A percentile compares a stretch with the other conserved stretches of the same genome.
Evolutionary conservation across 2,329 filamentous ascomycete species (phyloP).

Genomic region (Leptodontidium sp.): DNA sequence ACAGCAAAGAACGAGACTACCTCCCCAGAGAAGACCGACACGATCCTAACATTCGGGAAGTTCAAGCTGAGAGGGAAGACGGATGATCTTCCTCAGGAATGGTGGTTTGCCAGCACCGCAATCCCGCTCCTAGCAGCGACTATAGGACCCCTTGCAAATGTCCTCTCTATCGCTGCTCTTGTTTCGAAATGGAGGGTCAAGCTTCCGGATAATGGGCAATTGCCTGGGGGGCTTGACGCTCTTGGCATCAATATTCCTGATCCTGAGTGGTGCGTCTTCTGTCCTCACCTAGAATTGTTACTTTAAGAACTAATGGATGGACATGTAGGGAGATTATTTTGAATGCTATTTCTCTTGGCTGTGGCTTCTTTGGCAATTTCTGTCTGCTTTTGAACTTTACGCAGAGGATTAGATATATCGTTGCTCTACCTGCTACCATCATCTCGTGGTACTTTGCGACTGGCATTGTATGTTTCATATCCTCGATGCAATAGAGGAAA

Average conservation of each 20-base stretch:
- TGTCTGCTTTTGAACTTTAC: conserved; percentile 77
- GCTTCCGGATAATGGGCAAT: conserved; percentile 55
- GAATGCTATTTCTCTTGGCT: conserved; percentile 70
- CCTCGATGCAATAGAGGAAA: neutral
- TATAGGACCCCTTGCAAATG: conserved; percentile 74
- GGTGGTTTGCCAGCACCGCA: conserved; percentile 53
- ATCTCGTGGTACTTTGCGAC: conserved; percentile 71
- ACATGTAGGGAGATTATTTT: conserved; percentile 61
- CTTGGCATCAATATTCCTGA: conserved; percentile 63
- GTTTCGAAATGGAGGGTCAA: conserved; percentile 69
- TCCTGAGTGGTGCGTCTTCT: conserved; percentile 62
- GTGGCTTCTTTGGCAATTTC: conserved; percentile 71
- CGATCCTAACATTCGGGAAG: conserved; percentile 40
- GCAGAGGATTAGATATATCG: conserved; percentile 68
- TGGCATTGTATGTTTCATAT: conserved; percentile 60
- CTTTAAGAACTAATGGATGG: neutral
- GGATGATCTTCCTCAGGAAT: conserved; percentile 48
- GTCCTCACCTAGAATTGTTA: neutral
- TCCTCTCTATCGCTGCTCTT: conserved; percentile 72
- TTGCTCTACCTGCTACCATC: conserved; percentile 73
- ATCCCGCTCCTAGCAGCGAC: conserved; percentile 71
- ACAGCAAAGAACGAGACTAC: conserved; percentile 18
- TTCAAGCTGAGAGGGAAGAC: conserved; percentile 46
- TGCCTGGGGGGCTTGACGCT: conserved; percentile 55
- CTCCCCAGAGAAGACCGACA: conserved; percentile 30